A percentile compares a stretch with the other conserved stretches of the same genome.
These are phyloP conservation scores for Monosporozyma servazzii DNA, from an alignment of 805 yeast genomes.

Conservation along the genomic window DNA sequence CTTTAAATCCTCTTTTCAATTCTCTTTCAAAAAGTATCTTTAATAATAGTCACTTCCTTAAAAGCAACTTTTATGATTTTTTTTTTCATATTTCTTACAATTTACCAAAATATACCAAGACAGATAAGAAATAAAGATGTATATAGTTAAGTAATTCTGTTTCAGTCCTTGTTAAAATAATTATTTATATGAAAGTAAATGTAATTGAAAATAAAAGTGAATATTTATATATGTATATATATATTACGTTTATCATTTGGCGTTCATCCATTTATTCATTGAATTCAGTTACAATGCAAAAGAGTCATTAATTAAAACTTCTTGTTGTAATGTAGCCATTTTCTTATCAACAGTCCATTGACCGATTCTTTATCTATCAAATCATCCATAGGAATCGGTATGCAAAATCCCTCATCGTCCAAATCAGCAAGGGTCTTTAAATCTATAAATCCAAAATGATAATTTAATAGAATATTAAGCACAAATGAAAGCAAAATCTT, in stretches of 20 bases:
- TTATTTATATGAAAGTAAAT: too few relatives aligned
- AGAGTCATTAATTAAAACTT: conserved; percentile 16
- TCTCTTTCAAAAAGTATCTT: background rate
- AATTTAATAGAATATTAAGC: conserved; percentile 36
- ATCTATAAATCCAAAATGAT: conserved; percentile 42
- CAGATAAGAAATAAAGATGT: background rate
- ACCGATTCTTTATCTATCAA: conserved; percentile 15
- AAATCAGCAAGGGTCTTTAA: conserved; percentile 24
- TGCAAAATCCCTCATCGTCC: conserved; percentile 19
- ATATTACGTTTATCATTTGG: too few relatives aligned
- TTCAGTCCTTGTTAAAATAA: background rate
- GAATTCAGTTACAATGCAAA: background rate
- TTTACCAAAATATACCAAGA: too few relatives aligned
- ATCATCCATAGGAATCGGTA: conserved; percentile 23
- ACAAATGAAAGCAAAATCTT: conserved; percentile 34
- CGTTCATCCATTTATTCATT: background rate
- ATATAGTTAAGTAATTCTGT: background rate
- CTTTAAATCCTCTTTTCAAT: background rate
- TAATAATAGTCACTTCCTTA: background rate
- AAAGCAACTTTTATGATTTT: background rate
- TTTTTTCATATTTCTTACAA: background rate
- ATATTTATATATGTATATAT: background rate
- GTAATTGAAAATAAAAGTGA: background rate
- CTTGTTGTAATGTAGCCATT: conserved; percentile 29
- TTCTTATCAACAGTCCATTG: conserved; percentile 23